Conservation (phyloP, 805 yeast species). For the Metschnikowia continentalis region DNA sequence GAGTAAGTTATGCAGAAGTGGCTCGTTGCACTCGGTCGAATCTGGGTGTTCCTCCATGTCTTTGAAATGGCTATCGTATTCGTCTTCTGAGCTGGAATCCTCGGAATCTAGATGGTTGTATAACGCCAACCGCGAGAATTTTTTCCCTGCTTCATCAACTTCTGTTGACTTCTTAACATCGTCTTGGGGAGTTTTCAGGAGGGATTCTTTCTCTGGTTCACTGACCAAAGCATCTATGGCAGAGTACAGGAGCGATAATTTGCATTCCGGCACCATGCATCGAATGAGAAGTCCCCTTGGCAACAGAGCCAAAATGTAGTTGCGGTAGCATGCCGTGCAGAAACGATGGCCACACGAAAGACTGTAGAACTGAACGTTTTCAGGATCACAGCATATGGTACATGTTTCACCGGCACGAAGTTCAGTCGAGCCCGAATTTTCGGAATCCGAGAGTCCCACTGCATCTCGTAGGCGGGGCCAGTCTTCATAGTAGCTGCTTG, state of each 20-base stretch:
- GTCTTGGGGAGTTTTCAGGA: not conserved
- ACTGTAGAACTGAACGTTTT: conserved; percentile 35
- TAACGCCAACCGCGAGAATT: not conserved
- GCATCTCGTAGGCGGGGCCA: conserved; percentile 20
- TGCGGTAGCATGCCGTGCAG: conserved; percentile 65
- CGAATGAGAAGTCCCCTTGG: conserved; percentile 45
- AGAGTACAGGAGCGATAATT: conserved; percentile 36
- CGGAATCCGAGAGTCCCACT: conserved; percentile 24
- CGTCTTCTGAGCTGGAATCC: conserved; percentile 1
- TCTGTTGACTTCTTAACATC: not conserved
- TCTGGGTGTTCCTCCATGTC: not conserved
- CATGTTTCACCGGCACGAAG: conserved; percentile 40
- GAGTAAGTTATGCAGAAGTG: conserved; percentile 10
- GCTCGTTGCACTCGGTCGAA: conserved; percentile 4
- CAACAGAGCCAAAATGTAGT: conserved; percentile 49
- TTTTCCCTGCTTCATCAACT: not conserved
- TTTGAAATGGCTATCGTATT: not conserved
- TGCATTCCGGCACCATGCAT: conserved; percentile 65
- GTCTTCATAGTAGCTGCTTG: conserved; percentile 34
- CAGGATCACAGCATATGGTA: conserved; percentile 67
- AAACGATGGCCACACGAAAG: conserved; percentile 67
- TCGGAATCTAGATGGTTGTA: not conserved
- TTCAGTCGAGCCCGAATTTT: not conserved
- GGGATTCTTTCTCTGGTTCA: not conserved
- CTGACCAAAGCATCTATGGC: conserved; percentile 28